A percentile compares a stretch with the other conserved stretches of the same genome.
Evolutionary conservation across 2,329 filamentous ascomycete species (phyloP).

Genomic region (Cytospora schulzeri): DNA sequence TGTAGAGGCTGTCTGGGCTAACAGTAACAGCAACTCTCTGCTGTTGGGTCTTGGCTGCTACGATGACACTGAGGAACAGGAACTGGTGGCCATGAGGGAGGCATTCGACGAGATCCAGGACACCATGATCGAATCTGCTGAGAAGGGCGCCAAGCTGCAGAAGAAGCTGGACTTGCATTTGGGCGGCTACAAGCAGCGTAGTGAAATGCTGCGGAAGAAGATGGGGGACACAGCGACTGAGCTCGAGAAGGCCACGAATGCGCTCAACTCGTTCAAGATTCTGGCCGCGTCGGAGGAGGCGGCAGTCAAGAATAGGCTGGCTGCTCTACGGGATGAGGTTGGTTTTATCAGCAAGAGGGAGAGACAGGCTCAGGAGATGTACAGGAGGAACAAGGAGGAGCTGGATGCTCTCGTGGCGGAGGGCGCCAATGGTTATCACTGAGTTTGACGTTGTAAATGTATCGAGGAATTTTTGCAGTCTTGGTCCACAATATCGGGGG

Average conservation of each 20-base stretch:
- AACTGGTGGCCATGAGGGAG: conserved; percentile 63
- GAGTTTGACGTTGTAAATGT: conserved; percentile 17
- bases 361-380: conserved; percentile 87
- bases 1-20: conserved; percentile 57
- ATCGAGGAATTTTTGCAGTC: neutral
- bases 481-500: neutral
- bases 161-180: conserved; percentile 89
- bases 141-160: conserved; percentile 83
- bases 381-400: conserved; percentile 76
- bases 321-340: conserved; percentile 79
- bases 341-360: conserved; percentile 78
- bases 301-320: conserved; percentile 71
- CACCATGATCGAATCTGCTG: conserved; percentile 71
- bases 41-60: conserved; percentile 83
- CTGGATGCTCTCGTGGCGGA: conserved; percentile 59
- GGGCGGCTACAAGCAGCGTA: conserved; percentile 86
- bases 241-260: conserved; percentile 71
- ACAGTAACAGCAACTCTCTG: conserved; percentile 55
- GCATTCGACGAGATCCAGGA: conserved; percentile 79
- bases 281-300: conserved; percentile 79
- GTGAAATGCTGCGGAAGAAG: conserved; percentile 78
- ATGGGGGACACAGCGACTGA: conserved; percentile 74
- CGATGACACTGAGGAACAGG: conserved; percentile 72
- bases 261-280: conserved; percentile 73
- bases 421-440: conserved; percentile 44